phyloP scores from a whole-genome alignment of 2,329 filamentous ascomycete genomes.

The Colletotrichum endophyticum region DNA sequence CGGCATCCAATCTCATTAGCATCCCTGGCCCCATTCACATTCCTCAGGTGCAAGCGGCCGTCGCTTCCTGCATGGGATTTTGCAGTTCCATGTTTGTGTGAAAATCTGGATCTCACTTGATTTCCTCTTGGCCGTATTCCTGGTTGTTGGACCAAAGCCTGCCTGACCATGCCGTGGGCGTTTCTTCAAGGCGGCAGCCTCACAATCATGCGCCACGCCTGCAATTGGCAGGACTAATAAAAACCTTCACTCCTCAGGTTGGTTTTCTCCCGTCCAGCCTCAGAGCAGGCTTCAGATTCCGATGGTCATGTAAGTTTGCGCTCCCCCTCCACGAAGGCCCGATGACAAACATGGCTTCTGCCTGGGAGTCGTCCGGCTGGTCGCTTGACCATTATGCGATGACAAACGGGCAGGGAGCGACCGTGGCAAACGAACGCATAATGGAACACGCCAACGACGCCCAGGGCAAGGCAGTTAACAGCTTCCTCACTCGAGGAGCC shows the following conservation, averaged over 20 bases:
- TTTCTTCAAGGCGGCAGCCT: not conserved
- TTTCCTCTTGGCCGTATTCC: not conserved
- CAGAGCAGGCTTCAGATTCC: not conserved
- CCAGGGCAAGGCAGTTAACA: not conserved
- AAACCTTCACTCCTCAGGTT: not conserved
- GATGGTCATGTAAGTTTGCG: not conserved
- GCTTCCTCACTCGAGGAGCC: not conserved
- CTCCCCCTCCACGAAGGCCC: not conserved
- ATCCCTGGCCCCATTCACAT: slow-evolving; percentile 13
- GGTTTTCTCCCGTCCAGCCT: not conserved
- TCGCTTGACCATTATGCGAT: not conserved
- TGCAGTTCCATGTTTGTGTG: not conserved
- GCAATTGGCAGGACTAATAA: not conserved
- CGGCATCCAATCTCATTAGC: slow-evolving; percentile 12
- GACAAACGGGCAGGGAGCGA: not conserved
- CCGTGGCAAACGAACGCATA: not conserved
- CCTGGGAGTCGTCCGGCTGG: not conserved
- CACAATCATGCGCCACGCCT: not conserved
- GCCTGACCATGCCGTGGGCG: not conserved
- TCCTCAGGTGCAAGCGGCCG: slow-evolving; percentile 2
- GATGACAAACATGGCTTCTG: not conserved
- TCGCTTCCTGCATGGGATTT: not conserved
- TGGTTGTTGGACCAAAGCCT: not conserved
- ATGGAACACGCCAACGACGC: not conserved
- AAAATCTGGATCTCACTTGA: slow-evolving; percentile 1